Conservation (phyloP, 2,329 filamentous ascomycete species). For the Colletotrichum sp. region DNA sequence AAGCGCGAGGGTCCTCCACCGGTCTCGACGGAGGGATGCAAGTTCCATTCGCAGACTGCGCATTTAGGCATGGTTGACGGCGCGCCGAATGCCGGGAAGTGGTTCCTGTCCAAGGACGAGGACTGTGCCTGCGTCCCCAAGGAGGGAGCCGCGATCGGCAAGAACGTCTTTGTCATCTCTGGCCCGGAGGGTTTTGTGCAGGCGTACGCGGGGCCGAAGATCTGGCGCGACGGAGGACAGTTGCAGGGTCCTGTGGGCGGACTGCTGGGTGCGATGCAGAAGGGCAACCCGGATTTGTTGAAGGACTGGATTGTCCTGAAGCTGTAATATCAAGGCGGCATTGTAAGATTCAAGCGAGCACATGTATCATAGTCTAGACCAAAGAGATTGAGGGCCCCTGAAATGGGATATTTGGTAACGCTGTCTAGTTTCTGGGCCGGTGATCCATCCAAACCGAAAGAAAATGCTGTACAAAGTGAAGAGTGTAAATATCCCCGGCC, state of each 20-base stretch:
- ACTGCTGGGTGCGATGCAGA: conserved; percentile 64
- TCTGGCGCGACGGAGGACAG: conserved; percentile 75
- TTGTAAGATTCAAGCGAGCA: neutral
- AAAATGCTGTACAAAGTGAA: conserved; percentile 11
- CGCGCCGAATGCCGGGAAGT: conserved; percentile 11
- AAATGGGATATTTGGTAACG: conserved; percentile 9
- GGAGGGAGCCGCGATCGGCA: conserved; percentile 40
- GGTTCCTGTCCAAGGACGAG: neutral
- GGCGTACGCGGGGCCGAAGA: conserved; percentile 80
- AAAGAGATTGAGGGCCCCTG: neutral
- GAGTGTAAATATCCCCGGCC: neutral
- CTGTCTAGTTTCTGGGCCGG: conserved; percentile 20
- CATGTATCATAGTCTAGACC: neutral
- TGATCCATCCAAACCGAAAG: conserved; percentile 3
- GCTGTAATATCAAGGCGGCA: conserved; percentile 37
- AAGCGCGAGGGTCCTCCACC: conserved; percentile 35
- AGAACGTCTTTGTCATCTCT: conserved; percentile 80
- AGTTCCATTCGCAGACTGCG: conserved; percentile 31
- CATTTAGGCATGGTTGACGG: conserved; percentile 25
- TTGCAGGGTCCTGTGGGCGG: conserved; percentile 78
- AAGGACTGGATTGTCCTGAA: conserved; percentile 60
- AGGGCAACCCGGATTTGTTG: conserved; percentile 40
- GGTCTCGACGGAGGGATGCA: conserved; percentile 31
- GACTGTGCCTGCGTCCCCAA: conserved; percentile 29
- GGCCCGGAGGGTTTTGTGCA: conserved; percentile 90